Base-by-base conservation (phyloP, 2,329 filamentous ascomycete genomes). In the Dryadomyces sulphureus region DNA sequence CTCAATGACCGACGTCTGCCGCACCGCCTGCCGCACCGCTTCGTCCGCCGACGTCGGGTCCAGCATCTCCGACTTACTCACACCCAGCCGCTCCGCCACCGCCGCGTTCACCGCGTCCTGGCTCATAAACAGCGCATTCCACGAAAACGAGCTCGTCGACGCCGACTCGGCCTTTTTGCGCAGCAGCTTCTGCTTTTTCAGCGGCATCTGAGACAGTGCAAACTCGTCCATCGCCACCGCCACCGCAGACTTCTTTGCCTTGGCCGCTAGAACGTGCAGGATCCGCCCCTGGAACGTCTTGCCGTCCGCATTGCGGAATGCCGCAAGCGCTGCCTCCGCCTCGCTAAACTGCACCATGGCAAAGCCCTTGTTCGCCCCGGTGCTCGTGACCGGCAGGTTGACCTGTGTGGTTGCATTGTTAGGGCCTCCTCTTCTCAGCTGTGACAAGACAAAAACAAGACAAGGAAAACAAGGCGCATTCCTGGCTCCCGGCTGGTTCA, bases 101-200 rank as follows among this genome's bases (percentile, higher is more conserved):
- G 89, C 93, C 42, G 85, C 79, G 64, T 95, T 89, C 45, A 98
- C 88, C 43, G 92, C 86, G 67, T 98, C 89, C 65, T 87, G 84
- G 63, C 84, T 95, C 84, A 98, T 93, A 63, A 92, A 98, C n/a
- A 98, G 70, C n/a, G 89, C 90, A 67, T 98, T 98, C 92, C 92
- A 98, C 60, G 90, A 94, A 66, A 96, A 96, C 1, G 76, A 79
- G 42, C 75, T 78, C 25, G 80, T 81, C 8, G 84, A n/a, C n/a
- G n/a, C 73, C 20, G 89, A 85, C 56, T 90, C 82, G 43, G 81
- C 74, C 64, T 85, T 93, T 57, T 84, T 84, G 60, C 84, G 86
- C 54, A 96, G 84, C 56, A 93, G 76, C 55, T 87, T 87, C 62
- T 96, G 92, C 62, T 93, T 92, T 66, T 95, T 96, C 53, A 96